Evolutionary conservation across 768 basidiomycete genomes (phyloP).

Genomic region (Gymnopilus dilepis): DNA sequence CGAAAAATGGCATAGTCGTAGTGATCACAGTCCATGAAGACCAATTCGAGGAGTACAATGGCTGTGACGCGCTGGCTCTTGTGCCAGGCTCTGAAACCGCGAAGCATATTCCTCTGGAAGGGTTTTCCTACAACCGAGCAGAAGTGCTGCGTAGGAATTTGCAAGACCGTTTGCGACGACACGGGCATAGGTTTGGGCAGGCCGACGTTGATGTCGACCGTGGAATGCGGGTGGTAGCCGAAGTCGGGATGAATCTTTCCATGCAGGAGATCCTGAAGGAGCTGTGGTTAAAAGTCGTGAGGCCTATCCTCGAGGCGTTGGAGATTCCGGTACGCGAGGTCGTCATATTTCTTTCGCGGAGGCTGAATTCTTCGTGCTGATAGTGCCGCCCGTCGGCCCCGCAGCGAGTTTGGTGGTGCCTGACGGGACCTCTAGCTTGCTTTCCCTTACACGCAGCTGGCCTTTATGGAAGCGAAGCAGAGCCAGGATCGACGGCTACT

Average conservation of each 20-base stretch:
- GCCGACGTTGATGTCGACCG: background rate
- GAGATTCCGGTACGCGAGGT: background rate
- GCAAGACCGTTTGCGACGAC: background rate
- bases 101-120: conserved; percentile 14
- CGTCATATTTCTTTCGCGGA: background rate
- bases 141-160: background rate
- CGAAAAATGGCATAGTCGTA: conserved; percentile 11
- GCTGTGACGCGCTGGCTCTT: conserved; percentile 20
- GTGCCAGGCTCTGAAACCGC: background rate
- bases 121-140: conserved; percentile 18
- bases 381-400: background rate
- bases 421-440: conserved; percentile 30
- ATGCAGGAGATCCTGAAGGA: conserved; percentile 1
- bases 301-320: background rate
- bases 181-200: conserved; percentile 18
- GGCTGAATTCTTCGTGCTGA: background rate
- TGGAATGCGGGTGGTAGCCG: background rate
- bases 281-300: conserved; percentile 5
- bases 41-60: background rate
- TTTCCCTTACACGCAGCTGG: conserved; percentile 44
- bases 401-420: conserved; percentile 16
- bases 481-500: conserved; percentile 8
- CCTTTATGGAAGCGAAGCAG: conserved; percentile 25
- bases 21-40: conserved; percentile 10
- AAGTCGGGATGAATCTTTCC: background rate